Evolutionary conservation across 2,329 filamentous ascomycete genomes (phyloP).

Genomic region (Stagonosporopsis tanaceti): DNA sequence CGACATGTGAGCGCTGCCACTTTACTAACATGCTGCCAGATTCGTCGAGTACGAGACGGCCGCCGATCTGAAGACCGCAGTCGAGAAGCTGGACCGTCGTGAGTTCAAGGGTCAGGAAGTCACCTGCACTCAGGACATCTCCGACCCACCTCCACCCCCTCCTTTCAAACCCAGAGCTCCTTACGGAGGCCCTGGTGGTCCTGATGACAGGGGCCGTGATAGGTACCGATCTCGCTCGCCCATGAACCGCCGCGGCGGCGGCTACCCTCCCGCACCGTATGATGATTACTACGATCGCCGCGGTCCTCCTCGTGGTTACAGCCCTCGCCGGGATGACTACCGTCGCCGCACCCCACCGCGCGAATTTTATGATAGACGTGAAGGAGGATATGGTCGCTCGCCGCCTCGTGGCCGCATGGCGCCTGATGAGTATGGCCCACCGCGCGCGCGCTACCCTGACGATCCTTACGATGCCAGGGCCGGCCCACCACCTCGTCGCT

Average conservation of each 20-base stretch:
- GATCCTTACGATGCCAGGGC: constrained; percentile 72
- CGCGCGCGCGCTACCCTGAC: constrained; percentile 71
- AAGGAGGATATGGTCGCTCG: constrained; percentile 64
- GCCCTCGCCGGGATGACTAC: constrained; percentile 84
- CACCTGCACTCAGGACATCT: constrained; percentile 85
- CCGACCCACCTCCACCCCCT: constrained; percentile 47
- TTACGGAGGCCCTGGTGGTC: constrained; percentile 43
- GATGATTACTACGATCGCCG: constrained; percentile 82
- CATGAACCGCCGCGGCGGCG: constrained; percentile 67
- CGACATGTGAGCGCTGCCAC: neutral
- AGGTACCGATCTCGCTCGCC: constrained; percentile 80
- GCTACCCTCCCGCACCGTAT: constrained; percentile 66
- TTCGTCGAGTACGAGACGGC: constrained; percentile 98
- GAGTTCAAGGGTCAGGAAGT: constrained; percentile 93
- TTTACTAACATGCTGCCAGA: constrained; percentile 58
- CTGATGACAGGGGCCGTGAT: constrained; percentile 74
- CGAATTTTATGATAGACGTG: constrained; percentile 84
- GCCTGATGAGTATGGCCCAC: constrained; percentile 77
- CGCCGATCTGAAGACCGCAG: constrained; percentile 85
- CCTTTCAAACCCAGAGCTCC: constrained; percentile 47
- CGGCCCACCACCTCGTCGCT: constrained; percentile 63
- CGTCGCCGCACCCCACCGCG: constrained; percentile 80
- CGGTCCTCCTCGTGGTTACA: constrained; percentile 81
- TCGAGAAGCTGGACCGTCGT: constrained; percentile 91
- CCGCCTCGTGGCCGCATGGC: constrained; percentile 73